Conservation (phyloP, 345 rosid genomes). For the Salix arbutifolia region DNA sequence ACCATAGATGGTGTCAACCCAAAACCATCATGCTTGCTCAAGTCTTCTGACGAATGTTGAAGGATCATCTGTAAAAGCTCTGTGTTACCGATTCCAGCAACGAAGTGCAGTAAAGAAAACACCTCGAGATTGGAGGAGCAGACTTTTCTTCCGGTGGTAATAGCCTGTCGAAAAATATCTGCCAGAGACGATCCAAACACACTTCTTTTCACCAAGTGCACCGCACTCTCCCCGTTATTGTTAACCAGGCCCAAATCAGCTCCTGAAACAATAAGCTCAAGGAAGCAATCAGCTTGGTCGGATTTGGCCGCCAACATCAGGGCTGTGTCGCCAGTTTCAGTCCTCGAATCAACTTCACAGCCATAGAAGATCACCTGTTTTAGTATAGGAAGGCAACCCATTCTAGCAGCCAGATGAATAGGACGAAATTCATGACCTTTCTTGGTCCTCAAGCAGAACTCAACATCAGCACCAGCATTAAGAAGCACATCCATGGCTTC, state of each 20-base stretch:
- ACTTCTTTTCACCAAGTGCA: constrained; percentile 26
- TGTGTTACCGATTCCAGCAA: constrained; percentile 22
- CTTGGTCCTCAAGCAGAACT: constrained; percentile 23
- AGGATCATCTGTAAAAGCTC: constrained; percentile 24
- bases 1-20: constrained; percentile 26
- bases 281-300: constrained; percentile 32
- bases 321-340: constrained; percentile 31
- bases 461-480: constrained; percentile 24
- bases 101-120: constrained; percentile 32
- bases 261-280: constrained; percentile 24
- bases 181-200: constrained; percentile 22
- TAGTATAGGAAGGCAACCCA: constrained; percentile 22
- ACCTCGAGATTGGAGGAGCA: constrained; percentile 25
- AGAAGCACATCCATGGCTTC: constrained; percentile 26
- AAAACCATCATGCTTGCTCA: constrained; percentile 20
- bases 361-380: constrained; percentile 23
- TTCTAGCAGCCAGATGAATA: constrained; percentile 34
- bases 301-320: constrained; percentile 32
- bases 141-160: constrained; percentile 14
- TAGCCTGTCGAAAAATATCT: constrained; percentile 18
- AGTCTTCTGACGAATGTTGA: constrained; percentile 8
- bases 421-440: constrained; percentile 31
- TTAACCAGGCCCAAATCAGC: constrained; percentile 35
- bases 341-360: constrained; percentile 26
- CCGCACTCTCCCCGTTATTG: constrained; percentile 22